These are phyloP conservation scores for Fusarium begoniae DNA, from an alignment of 2,329 filamentous ascomycete genomes.

Conservation along the genomic window DNA sequence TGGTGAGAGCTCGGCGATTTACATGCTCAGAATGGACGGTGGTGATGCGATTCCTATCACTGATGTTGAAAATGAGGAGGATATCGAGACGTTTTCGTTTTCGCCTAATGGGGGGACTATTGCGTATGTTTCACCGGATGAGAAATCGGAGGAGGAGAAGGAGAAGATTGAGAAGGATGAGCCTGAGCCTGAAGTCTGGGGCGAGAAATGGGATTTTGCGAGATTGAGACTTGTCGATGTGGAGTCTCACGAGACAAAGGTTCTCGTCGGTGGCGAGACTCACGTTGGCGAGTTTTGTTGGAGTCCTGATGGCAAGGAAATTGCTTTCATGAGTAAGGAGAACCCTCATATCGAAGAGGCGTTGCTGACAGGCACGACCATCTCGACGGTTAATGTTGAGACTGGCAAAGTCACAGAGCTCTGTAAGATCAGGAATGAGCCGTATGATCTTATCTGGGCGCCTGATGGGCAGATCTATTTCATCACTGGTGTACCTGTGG, in stretches of 20 bases:
- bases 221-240: constrained; percentile 46
- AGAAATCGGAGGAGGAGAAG: constrained; percentile 7
- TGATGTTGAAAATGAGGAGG: constrained; percentile 13
- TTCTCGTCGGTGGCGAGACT: constrained; percentile 6
- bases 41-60: constrained; percentile 29
- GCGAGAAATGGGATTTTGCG: constrained; percentile 46
- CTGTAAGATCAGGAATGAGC: constrained; percentile 9
- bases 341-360: constrained; percentile 27
- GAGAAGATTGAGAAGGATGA: constrained; percentile 42
- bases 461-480: constrained; percentile 28
- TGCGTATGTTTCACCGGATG: constrained; percentile 28
- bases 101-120: constrained; percentile 18
- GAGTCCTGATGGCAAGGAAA: constrained; percentile 31
- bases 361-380: constrained; percentile 6
- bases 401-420: constrained; percentile 8
- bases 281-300: constrained; percentile 22
- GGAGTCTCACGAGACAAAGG: constrained; percentile 28
- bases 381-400: constrained; percentile 13
- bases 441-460: constrained; percentile 16
- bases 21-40: constrained; percentile 26
- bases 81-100: constrained; percentile 16
- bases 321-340: constrained; percentile 3
- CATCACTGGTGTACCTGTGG: constrained; percentile 9
- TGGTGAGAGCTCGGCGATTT: constrained; percentile 42
- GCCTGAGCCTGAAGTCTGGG: constrained; percentile 49